These are phyloP conservation scores for Ascochyta viciae-villosae DNA, from an alignment of 2,329 filamentous ascomycete species.

Conservation along the genomic window DNA sequence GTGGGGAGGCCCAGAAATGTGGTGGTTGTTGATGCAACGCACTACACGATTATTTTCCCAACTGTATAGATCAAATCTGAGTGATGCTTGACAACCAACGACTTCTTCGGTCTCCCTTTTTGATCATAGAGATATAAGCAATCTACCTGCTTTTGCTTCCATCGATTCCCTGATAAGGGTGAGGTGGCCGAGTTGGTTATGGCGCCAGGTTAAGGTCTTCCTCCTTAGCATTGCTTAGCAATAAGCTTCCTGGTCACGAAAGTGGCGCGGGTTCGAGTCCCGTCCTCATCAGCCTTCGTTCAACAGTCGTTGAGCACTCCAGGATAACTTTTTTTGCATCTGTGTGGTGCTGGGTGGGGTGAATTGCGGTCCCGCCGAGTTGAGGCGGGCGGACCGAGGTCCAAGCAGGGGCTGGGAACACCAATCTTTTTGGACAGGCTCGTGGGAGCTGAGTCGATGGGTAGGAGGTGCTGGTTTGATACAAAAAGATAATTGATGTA, in stretches of 20 bases:
- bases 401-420: background rate
- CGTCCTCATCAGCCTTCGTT: constrained; percentile 48
- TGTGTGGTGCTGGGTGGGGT: background rate
- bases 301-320: constrained; percentile 16
- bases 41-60: no score
- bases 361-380: background rate
- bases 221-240: constrained; percentile 31
- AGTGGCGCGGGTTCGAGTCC: constrained; percentile 48
- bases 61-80: no score
- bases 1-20: no score
- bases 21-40: no score
- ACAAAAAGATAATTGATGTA: no score
- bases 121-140: background rate
- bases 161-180: constrained; percentile 12
- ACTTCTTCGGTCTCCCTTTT: background rate
- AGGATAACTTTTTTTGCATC: constrained; percentile 31
- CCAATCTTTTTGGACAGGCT: background rate
- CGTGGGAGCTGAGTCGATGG: no score
- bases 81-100: no score
- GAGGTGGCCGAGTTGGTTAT: constrained; percentile 47
- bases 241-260: constrained; percentile 46
- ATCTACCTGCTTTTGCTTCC: background rate
- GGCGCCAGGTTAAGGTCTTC: constrained; percentile 44
- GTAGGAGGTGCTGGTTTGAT: no score
- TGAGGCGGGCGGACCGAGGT: background rate